Base-by-base conservation (phyloP, 257 asterid species). In the Petunia secreta region DNA sequence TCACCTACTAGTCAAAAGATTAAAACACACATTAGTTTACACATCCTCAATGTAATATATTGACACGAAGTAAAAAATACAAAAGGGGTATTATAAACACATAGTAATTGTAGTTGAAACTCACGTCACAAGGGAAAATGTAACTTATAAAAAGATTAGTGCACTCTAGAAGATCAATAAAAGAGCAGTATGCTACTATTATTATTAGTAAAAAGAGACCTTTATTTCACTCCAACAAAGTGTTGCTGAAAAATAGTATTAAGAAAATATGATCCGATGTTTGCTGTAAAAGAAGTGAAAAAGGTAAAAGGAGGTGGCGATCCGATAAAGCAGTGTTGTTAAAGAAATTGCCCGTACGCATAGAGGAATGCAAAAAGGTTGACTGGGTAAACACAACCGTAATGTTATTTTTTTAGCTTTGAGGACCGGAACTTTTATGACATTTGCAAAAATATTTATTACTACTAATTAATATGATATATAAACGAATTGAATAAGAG, bases 1-100 rank as follows among this genome's bases (percentile, higher is more conserved):
- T 43, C 84, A 84, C 83, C 86, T 85, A 43, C 48, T 79, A 4
- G 66, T 62, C 53, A 71, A 48, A 46, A 58, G 43, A 69, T 16
- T 8, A 46, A 5, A 69, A 46, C 9, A 44, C 10, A 16, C 25
- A 25, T 25, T 25, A 25, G 25, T 25, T 25, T 25, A 25, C 25
- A 25, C 25, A 25, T 25, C 25, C 25, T 25, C 25, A 25, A 25
- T 25, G 25, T 25, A 25, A 25, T 25, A 25, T 25, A 25, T 25
- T 25, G 25, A 25, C 25, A 25, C 25, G 0, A 25, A 25, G 25
- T 25, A 25, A 25, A 25, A 25, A 25, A 25, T 25, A 25, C 25
- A 25, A 25, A 46, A 46, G 4, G 2, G 38, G 37, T 67, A 25
- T 7, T 0, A 67, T 55, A 67, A 65, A 65, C 52, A 6, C 41